Evolutionary conservation across 495 filamentous ascomycete genomes (phyloP), one percentile per base, ranked within the genome.

Genomic region (Penicillium chermesinum): DNA sequence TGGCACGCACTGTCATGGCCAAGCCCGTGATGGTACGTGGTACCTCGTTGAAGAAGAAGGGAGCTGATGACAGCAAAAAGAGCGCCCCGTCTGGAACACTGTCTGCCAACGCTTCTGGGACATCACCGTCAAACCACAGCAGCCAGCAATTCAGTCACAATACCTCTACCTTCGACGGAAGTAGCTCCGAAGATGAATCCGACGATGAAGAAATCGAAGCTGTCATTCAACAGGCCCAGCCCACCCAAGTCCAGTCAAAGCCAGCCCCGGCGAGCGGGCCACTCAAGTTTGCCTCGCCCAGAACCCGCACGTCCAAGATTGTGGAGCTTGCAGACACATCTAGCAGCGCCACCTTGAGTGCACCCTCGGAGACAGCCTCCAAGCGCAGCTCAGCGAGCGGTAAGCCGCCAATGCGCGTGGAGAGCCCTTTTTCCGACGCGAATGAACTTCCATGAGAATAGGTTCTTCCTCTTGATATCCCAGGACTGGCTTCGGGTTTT

Each of bases 391-490:
- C 65, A 58, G 14, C 53, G 59, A 42, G 58, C 40, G 48, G 62
- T 44, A 48, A 53, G 19, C 61, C 64, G 13, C 66, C 62, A 12
- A 50, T 54, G 2, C 63, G 63, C 16, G 66, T 66, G 20, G 54
- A 67, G 36, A 73, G 71, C 57, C 72, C 72, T 6, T 75, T 75
- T 46, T 71, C 71, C 25, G 72, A 75, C 41, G 61, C 58, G 22
- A 76, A 76, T 42, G 73, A 71, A 57, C 70, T 82, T 50, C 88
- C 84, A 71, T 90, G 77, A 55, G 44, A n/a, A 37, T 32, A 38
- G 34, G 14, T 12, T 12, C 20, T 7, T 40, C 9, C 7, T 18
- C 38, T 40, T 40, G 38, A 19, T 19, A 7, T 40, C 20, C 12
- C 38, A 12, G 16, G 10, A 7, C 38, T 40, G n/a, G 16, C 10